phyloP scores from a whole-genome alignment of 441 rosid species.

The Gossypium trilobum region DNA sequence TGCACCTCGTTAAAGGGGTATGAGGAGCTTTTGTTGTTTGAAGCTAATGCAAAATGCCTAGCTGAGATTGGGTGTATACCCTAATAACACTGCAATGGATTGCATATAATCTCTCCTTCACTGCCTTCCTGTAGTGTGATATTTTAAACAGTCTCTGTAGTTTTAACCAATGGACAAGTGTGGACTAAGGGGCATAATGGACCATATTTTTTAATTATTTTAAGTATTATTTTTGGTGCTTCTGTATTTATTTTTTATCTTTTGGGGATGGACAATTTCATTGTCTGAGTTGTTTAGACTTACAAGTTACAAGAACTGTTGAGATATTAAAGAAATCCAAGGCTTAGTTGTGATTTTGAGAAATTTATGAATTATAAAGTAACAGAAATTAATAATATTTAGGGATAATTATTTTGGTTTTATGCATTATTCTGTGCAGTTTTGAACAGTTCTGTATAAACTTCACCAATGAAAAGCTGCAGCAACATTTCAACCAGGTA shows the following conservation, averaged over 20 bases:
- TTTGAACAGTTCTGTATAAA: slow-evolving; percentile 69
- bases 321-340: neutral
- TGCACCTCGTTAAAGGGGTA: neutral
- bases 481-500: slow-evolving; percentile 84
- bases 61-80: neutral
- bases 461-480: slow-evolving; percentile 60
- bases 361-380: slow-evolving; percentile 9
- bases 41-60: neutral
- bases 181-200: neutral
- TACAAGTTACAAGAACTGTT: slow-evolving; percentile 3
- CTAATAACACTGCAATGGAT: neutral
- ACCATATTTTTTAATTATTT: neutral
- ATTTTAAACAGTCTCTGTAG: neutral
- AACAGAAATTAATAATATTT: neutral
- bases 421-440: slow-evolving; percentile 28
- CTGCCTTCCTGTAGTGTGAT: neutral
- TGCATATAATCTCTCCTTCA: neutral
- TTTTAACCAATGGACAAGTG: neutral
- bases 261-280: neutral
- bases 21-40: neutral
- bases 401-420: neutral
- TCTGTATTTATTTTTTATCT: neutral
- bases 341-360: neutral
- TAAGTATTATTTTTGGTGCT: neutral
- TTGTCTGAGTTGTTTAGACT: slow-evolving; percentile 1